phyloP scores from a whole-genome alignment of 2,329 filamentous ascomycete genomes.

The Penicillium digitatum region DNA sequence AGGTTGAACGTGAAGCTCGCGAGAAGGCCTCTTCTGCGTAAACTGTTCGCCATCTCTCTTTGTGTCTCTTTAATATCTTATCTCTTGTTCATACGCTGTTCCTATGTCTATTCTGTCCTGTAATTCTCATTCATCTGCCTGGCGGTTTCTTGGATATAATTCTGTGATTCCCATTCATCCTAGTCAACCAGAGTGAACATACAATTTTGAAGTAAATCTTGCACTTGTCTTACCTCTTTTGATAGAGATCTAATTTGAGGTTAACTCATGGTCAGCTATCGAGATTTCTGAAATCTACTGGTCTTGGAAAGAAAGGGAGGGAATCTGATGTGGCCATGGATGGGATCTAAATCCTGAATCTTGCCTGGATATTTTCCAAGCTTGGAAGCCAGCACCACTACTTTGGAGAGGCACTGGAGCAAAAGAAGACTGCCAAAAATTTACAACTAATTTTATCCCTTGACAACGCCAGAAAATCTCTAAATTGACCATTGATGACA shows the following conservation, averaged over 20 bases:
- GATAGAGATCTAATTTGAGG: no score
- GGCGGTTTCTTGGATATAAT: slow-evolving; percentile 28
- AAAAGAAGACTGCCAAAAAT: no score
- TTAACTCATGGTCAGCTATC: no score
- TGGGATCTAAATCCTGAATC: no score
- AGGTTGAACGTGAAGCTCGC: slow-evolving; percentile 58
- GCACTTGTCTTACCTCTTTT: background rate
- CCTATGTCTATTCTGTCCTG: slow-evolving; percentile 6
- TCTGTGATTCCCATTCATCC: slow-evolving; percentile 31
- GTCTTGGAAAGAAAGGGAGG: no score
- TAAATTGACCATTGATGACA: no score
- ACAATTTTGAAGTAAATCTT: background rate
- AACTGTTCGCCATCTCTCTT: background rate
- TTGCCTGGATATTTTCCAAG: no score
- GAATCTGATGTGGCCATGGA: no score
- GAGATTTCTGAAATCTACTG: no score
- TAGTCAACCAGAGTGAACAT: slow-evolving; percentile 13
- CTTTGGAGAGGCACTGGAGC: no score
- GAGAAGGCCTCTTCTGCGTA: slow-evolving; percentile 34
- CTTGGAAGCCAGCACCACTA: background rate
- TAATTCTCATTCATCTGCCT: slow-evolving; percentile 10
- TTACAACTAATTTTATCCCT: no score
- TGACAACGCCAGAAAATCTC: no score
- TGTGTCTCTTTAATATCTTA: slow-evolving; percentile 4
- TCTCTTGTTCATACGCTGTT: slow-evolving; percentile 7